Percentiles rank a stretch among this genome's conserved stretches.
These are phyloP conservation scores for Phoma sp. DNA, from an alignment of 2,329 filamentous ascomycete species.

Conservation along the genomic window DNA sequence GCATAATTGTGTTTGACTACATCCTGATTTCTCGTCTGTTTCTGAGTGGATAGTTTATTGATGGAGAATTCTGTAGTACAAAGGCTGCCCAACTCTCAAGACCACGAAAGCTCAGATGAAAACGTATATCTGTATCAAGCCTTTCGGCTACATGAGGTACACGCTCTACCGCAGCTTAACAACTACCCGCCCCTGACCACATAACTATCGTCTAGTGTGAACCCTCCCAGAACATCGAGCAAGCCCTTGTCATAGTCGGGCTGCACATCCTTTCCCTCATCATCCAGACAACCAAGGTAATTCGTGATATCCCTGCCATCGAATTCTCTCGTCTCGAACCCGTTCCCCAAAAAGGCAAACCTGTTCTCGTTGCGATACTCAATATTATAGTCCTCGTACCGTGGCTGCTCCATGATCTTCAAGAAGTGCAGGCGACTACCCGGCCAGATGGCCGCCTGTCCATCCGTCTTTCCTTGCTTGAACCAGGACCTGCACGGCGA, in stretches of 20 bases:
- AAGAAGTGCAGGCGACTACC: conserved; percentile 34
- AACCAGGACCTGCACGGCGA: conserved; percentile 33
- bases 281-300: conserved; percentile 52
- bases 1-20: too few species aligned
- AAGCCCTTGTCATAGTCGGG: conserved; percentile 51
- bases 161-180: not conserved
- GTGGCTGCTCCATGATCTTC: conserved; percentile 25
- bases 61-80: too few species aligned
- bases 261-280: conserved; percentile 48
- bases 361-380: conserved; percentile 26
- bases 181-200: conserved; percentile 27
- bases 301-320: conserved; percentile 57
- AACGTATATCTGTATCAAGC: too few species aligned
- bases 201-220: conserved; percentile 34
- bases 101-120: too few species aligned
- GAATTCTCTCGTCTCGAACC: conserved; percentile 53
- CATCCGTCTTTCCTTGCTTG: conserved; percentile 31
- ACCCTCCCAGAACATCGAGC: conserved; percentile 48
- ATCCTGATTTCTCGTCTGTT: too few species aligned
- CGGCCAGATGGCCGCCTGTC: conserved; percentile 31
- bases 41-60: too few species aligned
- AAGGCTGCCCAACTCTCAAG: too few species aligned
- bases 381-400: conserved; percentile 35
- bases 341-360: conserved; percentile 36
- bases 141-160: too few species aligned